These are phyloP conservation scores for Strobilomyces dryophilus DNA, from an alignment of 768 basidiomycete genomes.

Conservation along the genomic window DNA sequence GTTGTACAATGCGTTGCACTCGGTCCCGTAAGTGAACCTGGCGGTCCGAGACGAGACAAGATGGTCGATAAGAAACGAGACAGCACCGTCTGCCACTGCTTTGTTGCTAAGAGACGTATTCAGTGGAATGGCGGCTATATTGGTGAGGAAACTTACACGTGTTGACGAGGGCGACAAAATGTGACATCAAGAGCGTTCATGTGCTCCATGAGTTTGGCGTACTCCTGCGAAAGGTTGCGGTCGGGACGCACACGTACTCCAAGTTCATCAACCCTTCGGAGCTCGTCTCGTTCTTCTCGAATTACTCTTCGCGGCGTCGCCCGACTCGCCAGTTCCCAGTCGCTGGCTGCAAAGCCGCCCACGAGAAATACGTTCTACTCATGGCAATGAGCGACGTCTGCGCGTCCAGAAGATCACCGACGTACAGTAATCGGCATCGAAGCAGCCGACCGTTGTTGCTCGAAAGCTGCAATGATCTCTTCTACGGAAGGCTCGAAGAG, in stretches of 20 bases:
- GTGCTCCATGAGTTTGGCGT: slow-evolving; percentile 10
- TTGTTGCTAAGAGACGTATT: slow-evolving; percentile 6
- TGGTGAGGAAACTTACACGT: slow-evolving; percentile 7
- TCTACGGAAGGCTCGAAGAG: slow-evolving; percentile 12
- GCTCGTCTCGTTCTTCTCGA: slow-evolving; percentile 76
- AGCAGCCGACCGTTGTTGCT: slow-evolving; percentile 8
- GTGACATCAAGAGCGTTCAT: slow-evolving; percentile 5
- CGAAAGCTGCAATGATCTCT: slow-evolving; percentile 13
- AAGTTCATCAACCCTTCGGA: slow-evolving; percentile 90
- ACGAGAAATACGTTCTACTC: slow-evolving; percentile 11
- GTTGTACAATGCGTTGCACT: slow-evolving; percentile 11
- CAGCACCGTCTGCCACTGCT: slow-evolving; percentile 14
- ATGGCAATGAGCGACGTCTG: not conserved
- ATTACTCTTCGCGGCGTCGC: slow-evolving; percentile 38
- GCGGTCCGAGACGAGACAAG: slow-evolving; percentile 10
- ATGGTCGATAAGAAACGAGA: slow-evolving; percentile 10
- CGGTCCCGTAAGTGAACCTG: slow-evolving; percentile 12
- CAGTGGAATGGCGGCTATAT: not conserved
- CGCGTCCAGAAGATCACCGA: not conserved
- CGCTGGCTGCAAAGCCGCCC: slow-evolving; percentile 13
- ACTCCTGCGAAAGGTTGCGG: too few species aligned
- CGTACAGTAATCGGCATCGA: slow-evolving; percentile 10
- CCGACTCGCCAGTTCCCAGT: slow-evolving; percentile 7
- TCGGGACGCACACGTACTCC: slow-evolving; percentile 89
- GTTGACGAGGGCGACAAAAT: slow-evolving; percentile 10